Evolutionary conservation across 805 yeast genomes (phyloP), one percentile per base, ranked within the genome.

Genomic region (Nadsonia fulvescens): DNA sequence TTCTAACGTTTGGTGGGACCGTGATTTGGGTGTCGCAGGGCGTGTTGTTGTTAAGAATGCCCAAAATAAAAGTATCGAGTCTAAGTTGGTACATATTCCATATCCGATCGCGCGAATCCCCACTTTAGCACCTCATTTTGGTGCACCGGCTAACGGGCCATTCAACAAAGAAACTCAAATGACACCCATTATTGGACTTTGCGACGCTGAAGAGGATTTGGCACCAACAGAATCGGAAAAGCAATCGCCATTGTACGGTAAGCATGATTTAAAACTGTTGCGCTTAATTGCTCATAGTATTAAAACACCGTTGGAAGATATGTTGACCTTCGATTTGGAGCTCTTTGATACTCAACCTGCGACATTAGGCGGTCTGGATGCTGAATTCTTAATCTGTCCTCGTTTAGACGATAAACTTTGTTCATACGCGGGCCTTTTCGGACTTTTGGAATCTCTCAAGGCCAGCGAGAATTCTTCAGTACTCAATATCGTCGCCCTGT

Each of bases 21-120:
- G 93, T 46, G 93, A 79, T 46, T 61, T 79, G 32, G 89, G 91
- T 23, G 47, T 79, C 34, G 92, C 82, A 26, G 93, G 93, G 23
- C 59, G 79, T 32, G 62, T 79, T 13, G 53, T 76, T 27, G 64
- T 67, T 28, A 62, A 57, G 37, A 48, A 48, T 19, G 47, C 45
- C 21, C 51, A 46, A 14, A 42, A 23, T 18, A 32, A 32, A 8
- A 27, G 37, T 3, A 39, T 50, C 31, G 31, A 37, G 27, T 41
- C 53, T 24, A 48, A 48, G 39, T 46, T 55, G 9, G 55, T 55
- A 11, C 44, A 45, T 11, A 37, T 52, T 15, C 53, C 54, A 6
- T 44, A 49, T 33, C 61, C 60, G 12, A 37, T 79, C 39, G 93
- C 83, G 8, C 70, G 70, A 38, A 74, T 79, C 28, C 91, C 93